phyloP scores from a whole-genome alignment of 306 rosid genomes.

The Purshia tridentata region DNA sequence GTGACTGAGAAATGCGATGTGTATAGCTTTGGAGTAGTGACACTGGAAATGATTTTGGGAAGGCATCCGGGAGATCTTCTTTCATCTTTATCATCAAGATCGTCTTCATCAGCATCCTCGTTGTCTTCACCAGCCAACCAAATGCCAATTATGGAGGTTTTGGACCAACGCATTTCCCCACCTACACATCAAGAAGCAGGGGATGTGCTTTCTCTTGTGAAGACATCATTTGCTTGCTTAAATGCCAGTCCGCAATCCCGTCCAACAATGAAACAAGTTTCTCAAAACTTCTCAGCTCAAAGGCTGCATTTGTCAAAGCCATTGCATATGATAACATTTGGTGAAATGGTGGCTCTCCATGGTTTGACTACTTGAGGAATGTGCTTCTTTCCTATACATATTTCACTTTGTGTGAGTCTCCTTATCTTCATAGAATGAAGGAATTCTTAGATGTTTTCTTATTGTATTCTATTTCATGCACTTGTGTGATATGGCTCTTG shows the following conservation, averaged over 20 bases:
- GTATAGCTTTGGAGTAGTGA: slow-evolving; percentile 21
- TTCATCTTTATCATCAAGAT: neutral
- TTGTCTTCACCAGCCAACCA: neutral
- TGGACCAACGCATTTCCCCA: slow-evolving; percentile 17
- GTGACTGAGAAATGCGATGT: too few relatives aligned
- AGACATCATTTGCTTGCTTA: neutral
- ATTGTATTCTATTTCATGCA: neutral
- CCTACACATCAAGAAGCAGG: neutral
- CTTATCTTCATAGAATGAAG: neutral
- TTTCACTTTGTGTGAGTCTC: neutral
- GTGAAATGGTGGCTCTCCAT: neutral
- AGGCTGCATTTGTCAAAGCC: neutral
- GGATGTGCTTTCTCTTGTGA: neutral
- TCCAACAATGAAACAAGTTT: slow-evolving; percentile 22
- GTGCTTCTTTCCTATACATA: neutral
- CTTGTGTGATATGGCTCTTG: too few relatives aligned
- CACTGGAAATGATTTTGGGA: slow-evolving; percentile 25
- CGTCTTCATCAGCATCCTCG: neutral
- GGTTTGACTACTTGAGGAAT: neutral
- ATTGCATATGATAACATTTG: neutral
- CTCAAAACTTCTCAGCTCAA: neutral
- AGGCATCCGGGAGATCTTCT: slow-evolving; percentile 10
- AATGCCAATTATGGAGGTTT: neutral
- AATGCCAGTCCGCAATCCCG: neutral
- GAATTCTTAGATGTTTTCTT: neutral